Conservation (phyloP, 108 stramenopile species). For the Pseudonitzschia multistriata region DNA sequence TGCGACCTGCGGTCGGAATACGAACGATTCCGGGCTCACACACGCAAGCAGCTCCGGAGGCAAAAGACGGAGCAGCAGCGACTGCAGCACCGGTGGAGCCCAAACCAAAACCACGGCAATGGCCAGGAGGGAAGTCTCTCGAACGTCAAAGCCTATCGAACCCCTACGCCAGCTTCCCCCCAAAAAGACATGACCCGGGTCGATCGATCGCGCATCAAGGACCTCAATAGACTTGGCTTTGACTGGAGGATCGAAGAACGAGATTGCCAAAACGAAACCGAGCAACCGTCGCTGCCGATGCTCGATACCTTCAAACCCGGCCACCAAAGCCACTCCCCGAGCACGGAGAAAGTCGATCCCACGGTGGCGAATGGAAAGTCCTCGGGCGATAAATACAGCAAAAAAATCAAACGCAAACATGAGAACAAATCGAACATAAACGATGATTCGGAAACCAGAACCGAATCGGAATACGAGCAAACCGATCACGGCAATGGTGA, state of each 20-base stretch:
- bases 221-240: neutral
- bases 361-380: too few relatives aligned
- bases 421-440: too few relatives aligned
- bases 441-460: neutral
- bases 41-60: neutral
- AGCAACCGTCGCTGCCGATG: neutral
- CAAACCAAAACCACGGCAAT: neutral
- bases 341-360: too few relatives aligned
- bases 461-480: neutral
- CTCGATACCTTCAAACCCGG: too few relatives aligned
- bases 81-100: neutral
- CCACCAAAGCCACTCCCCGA: too few relatives aligned
- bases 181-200: slow-evolving; percentile 1
- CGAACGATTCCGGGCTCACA: neutral
- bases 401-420: too few relatives aligned
- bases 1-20: neutral
- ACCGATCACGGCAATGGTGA: neutral
- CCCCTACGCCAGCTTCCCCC: too few relatives aligned
- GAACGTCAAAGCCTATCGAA: neutral
- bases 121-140: too few relatives aligned
- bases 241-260: neutral
- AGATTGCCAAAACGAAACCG: neutral
- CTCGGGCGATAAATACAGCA: too few relatives aligned
- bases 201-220: neutral
- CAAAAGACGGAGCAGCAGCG: neutral